These are phyloP conservation scores for Trichophyton simii DNA, from an alignment of 2,329 filamentous ascomycete genomes.

Conservation along the genomic window DNA sequence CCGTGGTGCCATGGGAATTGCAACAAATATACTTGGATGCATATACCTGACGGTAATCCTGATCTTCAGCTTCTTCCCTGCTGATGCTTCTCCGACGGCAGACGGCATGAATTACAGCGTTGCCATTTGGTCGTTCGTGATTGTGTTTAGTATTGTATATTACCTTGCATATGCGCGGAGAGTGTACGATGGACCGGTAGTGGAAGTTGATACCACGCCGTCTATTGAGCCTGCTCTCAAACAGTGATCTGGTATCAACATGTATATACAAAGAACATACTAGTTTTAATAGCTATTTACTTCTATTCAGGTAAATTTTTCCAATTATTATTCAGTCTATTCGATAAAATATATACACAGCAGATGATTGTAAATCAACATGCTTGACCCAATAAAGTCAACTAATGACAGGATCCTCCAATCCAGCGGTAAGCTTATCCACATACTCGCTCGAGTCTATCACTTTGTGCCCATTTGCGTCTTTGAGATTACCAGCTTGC, in stretches of 20 bases:
- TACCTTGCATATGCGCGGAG: slow-evolving; percentile 24
- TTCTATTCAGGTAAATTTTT: background rate
- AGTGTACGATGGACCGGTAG: slow-evolving; percentile 20
- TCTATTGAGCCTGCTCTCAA: background rate
- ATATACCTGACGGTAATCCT: slow-evolving; percentile 22
- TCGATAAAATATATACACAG: background rate
- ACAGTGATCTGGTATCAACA: background rate
- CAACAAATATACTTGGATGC: slow-evolving; percentile 25
- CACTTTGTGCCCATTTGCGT: background rate
- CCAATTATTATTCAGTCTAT: background rate
- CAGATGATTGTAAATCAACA: background rate
- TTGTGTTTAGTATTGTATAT: slow-evolving; percentile 30
- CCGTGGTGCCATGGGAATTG: slow-evolving; percentile 18
- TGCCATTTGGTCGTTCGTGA: slow-evolving; percentile 30
- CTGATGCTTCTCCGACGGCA: slow-evolving; percentile 21
- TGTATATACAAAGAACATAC: background rate
- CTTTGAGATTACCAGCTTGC: background rate
- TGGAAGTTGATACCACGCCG: slow-evolving; percentile 14
- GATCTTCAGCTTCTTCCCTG: slow-evolving; percentile 26
- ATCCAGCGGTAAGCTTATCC: slow-evolving; percentile 8
- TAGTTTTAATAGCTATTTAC: background rate
- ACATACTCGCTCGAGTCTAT: slow-evolving; percentile 7
- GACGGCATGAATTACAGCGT: slow-evolving; percentile 32
- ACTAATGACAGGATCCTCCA: slow-evolving; percentile 4
- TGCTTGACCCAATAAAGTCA: too few species aligned